Base-by-base conservation (phyloP, 169 alveolate genomes). In the Cryptosporidium meleagridis region DNA sequence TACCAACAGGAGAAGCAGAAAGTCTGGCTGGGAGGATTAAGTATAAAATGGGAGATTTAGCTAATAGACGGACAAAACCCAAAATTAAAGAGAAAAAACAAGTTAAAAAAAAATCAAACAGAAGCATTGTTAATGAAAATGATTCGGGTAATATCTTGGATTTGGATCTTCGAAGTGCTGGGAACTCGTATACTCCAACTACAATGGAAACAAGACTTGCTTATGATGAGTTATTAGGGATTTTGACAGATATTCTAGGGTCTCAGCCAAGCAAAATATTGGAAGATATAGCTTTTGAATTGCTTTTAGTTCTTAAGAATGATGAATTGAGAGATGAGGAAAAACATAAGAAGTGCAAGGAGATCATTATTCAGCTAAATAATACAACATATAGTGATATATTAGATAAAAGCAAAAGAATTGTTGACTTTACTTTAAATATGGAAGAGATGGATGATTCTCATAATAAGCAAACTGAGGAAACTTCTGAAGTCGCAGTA, bases 1-100 rank as follows among this genome's bases (percentile, higher is more conserved):
- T 94, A 89, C 98, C 99, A 14, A 95, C 99, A 12, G 99, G 99
- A 0, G 99, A 98, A 87, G 98, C 99, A 35, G 99, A 97, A 92
- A 93, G 99, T 37, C 93, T 98, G 69, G 98, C 91, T 9, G 98
- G 98, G 21, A 94, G 96, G 61, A 85, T 94, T 39, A 93, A 95
- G 72, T 93, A 95, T 91, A 92, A 91, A 44, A 97, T 98, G 98
- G 99, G 99, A 2, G 99, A 96, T 84, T 94, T 94, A 65, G 99
- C 96, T 4, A 92, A 35, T 33, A 62, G 93, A 61, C 85, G 89
- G 53, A 69, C 84, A 35, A 86, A 86, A 33, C 89, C 87, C 37
- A 85, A 86, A 48, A 91, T 93, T 23, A 69, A 84, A 51, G 75
- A 84, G 51, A 61, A n/a, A 29, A 93, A 65, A 10, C 85, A 39